A percentile compares a stretch with the other conserved stretches of the same genome.
These are phyloP conservation scores for Aspergillus costaricaensis DNA, from an alignment of 2,329 filamentous ascomycete species.

Conservation along the genomic window DNA sequence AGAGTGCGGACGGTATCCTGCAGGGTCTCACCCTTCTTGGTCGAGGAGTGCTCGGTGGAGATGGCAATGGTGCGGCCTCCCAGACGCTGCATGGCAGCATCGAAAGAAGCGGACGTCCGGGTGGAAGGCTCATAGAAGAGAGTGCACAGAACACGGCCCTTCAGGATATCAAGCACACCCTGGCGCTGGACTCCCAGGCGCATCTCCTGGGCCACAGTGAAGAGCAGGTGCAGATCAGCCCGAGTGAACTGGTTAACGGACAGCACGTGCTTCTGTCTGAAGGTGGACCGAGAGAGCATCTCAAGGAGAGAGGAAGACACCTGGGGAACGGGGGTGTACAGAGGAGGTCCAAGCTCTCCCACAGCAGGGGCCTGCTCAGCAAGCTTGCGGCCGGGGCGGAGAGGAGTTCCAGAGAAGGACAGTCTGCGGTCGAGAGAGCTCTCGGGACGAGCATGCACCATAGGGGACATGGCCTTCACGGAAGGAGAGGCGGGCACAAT, in stretches of 20 bases:
- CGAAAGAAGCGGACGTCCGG: conserved; percentile 91
- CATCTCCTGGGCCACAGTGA: conserved; percentile 98
- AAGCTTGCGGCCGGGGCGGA: conserved; percentile 30
- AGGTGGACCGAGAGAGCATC: conserved; percentile 76
- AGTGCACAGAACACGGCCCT: conserved; percentile 81
- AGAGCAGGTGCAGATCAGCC: conserved; percentile 85
- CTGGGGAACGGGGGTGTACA: conserved; percentile 55
- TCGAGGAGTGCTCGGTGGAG: conserved; percentile 80
- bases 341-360: conserved; percentile 42
- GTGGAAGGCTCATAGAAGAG: conserved; percentile 99
- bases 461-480: conserved; percentile 53
- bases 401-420: conserved; percentile 42
- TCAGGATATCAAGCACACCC: conserved; percentile 83
- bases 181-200: conserved; percentile 89
- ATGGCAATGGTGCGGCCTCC: conserved; percentile 84
- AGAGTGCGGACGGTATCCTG: conserved; percentile 93
- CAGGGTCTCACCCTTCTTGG: conserved; percentile 90
- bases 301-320: conserved; percentile 62
- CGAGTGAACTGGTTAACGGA: conserved; percentile 90
- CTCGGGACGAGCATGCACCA: conserved; percentile 40
- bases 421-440: conserved; percentile 40
- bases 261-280: conserved; percentile 86
- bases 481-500: conserved; percentile 56
- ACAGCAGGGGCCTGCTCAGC: conserved; percentile 29
- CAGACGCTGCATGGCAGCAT: conserved; percentile 96